Evolutionary conservation across 2,329 filamentous ascomycete species (phyloP).

Genomic region (Aspergillus sp.): DNA sequence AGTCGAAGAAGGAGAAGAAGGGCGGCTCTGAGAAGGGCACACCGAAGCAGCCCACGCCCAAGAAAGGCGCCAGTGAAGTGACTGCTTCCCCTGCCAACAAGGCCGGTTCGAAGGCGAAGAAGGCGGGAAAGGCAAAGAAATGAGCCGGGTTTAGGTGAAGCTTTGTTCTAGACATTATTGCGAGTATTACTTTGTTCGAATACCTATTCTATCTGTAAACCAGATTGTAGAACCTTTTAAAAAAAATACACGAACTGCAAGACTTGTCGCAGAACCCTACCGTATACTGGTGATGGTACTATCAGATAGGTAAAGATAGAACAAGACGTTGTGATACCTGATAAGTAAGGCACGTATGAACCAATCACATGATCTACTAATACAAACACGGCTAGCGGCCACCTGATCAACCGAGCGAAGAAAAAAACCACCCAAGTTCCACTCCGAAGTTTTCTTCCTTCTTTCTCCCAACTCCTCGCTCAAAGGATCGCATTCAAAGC

Average conservation of each 20-base stretch:
- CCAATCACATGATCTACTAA: neutral
- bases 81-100: slow-evolving; percentile 24
- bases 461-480: slow-evolving; percentile 75
- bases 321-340: too few relatives aligned
- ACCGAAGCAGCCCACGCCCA: slow-evolving; percentile 7
- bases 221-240: too few relatives aligned
- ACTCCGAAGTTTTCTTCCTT: slow-evolving; percentile 34
- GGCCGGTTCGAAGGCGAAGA: slow-evolving; percentile 30
- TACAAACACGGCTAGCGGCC: slow-evolving; percentile 18
- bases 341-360: neutral
- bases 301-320: too few relatives aligned
- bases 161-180: neutral
- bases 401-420: slow-evolving; percentile 19
- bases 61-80: slow-evolving; percentile 11
- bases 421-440: slow-evolving; percentile 21
- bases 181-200: too few relatives aligned
- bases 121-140: slow-evolving; percentile 26
- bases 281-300: too few relatives aligned
- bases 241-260: too few relatives aligned
- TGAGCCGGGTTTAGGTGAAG: slow-evolving; percentile 29
- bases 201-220: too few relatives aligned
- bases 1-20: slow-evolving; percentile 26
- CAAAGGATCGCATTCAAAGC: slow-evolving; percentile 99
- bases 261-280: too few relatives aligned
- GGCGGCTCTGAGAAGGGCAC: slow-evolving; percentile 13